Percentiles rank a stretch among this genome's conserved stretches.
phyloP scores from a whole-genome alignment of 768 basidiomycete genomes.

The Peribolospora baueri region DNA sequence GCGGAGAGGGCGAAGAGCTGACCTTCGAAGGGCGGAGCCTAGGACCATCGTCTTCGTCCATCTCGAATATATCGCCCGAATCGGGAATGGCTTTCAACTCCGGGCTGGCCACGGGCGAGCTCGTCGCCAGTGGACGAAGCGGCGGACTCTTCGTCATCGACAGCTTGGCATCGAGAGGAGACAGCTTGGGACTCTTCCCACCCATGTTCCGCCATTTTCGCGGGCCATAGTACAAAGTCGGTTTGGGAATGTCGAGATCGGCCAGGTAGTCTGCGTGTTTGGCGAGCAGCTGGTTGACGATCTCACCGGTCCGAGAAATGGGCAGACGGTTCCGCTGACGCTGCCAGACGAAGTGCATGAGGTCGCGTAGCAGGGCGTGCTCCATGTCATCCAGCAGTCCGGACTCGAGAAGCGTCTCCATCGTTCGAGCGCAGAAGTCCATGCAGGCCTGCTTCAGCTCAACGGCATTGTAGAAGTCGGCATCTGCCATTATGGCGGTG shows the following conservation, averaged over 20 bases:
- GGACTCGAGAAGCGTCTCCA: constrained; percentile 66
- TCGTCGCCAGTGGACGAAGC: not conserved
- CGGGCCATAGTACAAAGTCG: constrained; percentile 14
- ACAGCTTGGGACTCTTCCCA: constrained; percentile 14
- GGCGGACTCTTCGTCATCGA: not conserved
- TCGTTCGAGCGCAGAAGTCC: constrained; percentile 52
- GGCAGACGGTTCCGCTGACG: constrained; percentile 45
- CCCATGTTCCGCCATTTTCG: constrained; percentile 9
- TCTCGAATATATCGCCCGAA: constrained; percentile 3
- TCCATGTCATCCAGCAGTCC: constrained; percentile 56
- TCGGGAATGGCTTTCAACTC: not conserved
- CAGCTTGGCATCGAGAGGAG: constrained; percentile 10
- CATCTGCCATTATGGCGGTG: constrained; percentile 55
- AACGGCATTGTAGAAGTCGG: constrained; percentile 46
- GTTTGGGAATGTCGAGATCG: constrained; percentile 20
- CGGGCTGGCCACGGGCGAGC: not conserved
- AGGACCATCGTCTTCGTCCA: not conserved
- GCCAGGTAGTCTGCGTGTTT: constrained; percentile 47
- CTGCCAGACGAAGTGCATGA: constrained; percentile 32
- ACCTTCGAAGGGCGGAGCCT: not conserved
- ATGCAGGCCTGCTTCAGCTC: constrained; percentile 45
- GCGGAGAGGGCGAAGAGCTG: not conserved
- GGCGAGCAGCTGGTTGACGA: constrained; percentile 33
- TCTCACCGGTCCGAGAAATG: constrained; percentile 32
- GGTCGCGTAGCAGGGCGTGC: constrained; percentile 36